Conservation (phyloP, 805 yeast genomes). For the Soucietia sequanensis region DNA sequence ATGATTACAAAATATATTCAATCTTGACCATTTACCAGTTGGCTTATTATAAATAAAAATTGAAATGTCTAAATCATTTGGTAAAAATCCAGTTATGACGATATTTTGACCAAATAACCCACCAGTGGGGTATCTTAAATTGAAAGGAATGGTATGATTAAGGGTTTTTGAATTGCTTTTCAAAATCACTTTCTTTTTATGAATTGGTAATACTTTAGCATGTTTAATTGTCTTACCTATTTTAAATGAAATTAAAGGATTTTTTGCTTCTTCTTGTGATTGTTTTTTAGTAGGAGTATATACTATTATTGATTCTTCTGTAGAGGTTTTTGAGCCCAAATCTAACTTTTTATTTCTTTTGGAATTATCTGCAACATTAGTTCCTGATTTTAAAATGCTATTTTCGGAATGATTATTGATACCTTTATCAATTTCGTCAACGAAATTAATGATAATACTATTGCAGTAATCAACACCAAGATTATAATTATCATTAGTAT, state of each 20-base stretch:
- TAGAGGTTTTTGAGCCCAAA: background rate
- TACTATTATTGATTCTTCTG: conserved; percentile 29
- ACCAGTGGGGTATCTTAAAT: conserved; percentile 55
- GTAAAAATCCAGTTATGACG: conserved; percentile 58
- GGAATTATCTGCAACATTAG: background rate
- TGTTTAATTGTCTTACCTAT: conserved; percentile 30
- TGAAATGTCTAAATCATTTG: conserved; percentile 46
- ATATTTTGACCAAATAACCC: conserved; percentile 67
- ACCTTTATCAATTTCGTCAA: conserved; percentile 19
- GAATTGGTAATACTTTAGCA: conserved; percentile 32
- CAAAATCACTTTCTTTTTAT: conserved; percentile 23
- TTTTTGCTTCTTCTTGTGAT: conserved; percentile 10
- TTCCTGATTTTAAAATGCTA: background rate
- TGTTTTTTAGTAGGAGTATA: conserved; percentile 28
- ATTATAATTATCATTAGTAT: conserved; percentile 14
- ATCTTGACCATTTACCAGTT: conserved; percentile 61
- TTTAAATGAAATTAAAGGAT: conserved; percentile 36
- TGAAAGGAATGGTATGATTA: conserved; percentile 40
- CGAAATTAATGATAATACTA: conserved; percentile 33
- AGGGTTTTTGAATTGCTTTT: conserved; percentile 6
- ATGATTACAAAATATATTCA: conserved; percentile 53
- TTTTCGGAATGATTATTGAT: background rate
- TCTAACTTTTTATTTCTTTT: background rate
- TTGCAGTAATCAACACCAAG: conserved; percentile 31
- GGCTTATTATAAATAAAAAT: conserved; percentile 52